Conservation (phyloP, 192 early-diverging fungal genomes). For the Linnemannia exigua region DNA sequence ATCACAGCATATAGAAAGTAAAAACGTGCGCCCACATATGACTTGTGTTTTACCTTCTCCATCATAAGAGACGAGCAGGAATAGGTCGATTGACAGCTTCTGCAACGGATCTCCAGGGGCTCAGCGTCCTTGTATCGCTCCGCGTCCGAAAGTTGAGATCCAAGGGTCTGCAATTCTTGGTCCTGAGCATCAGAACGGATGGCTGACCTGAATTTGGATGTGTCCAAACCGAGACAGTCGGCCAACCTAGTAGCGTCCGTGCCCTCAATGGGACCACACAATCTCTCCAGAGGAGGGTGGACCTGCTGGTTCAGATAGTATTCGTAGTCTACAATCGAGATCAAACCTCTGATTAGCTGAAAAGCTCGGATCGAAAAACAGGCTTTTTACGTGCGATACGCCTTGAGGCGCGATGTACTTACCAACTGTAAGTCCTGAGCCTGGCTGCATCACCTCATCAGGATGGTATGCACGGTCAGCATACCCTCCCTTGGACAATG, state of each 20-base stretch:
- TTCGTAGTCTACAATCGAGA: slow-evolving; percentile 72
- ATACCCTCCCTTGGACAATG: slow-evolving; percentile 59
- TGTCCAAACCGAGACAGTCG: slow-evolving; percentile 86
- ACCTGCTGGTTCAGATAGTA: slow-evolving; percentile 97
- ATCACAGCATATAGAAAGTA: neutral
- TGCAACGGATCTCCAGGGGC: slow-evolving; percentile 72
- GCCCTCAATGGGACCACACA: slow-evolving; percentile 89
- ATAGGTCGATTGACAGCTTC: slow-evolving; percentile 65
- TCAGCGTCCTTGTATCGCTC: slow-evolving; percentile 86
- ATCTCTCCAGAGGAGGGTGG: slow-evolving; percentile 86
- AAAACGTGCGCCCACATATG: neutral
- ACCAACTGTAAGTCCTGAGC: slow-evolving; percentile 65
- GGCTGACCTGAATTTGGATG: slow-evolving; percentile 67
- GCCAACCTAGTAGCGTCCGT: slow-evolving; percentile 85
- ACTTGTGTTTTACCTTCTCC: slow-evolving; percentile 18
- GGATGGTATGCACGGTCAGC: slow-evolving; percentile 88
- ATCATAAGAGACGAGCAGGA: slow-evolving; percentile 21
- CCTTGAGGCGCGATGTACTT: neutral
- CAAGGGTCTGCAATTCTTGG: slow-evolving; percentile 78
- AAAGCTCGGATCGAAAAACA: neutral
- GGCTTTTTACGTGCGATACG: neutral
- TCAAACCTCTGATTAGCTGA: neutral
- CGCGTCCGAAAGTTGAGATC: slow-evolving; percentile 78
- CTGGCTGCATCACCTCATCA: slow-evolving; percentile 76
- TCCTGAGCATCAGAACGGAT: slow-evolving; percentile 29